Base-by-base conservation (phyloP, 305 asterid genomes). In the Nicotiana rustica region DNA sequence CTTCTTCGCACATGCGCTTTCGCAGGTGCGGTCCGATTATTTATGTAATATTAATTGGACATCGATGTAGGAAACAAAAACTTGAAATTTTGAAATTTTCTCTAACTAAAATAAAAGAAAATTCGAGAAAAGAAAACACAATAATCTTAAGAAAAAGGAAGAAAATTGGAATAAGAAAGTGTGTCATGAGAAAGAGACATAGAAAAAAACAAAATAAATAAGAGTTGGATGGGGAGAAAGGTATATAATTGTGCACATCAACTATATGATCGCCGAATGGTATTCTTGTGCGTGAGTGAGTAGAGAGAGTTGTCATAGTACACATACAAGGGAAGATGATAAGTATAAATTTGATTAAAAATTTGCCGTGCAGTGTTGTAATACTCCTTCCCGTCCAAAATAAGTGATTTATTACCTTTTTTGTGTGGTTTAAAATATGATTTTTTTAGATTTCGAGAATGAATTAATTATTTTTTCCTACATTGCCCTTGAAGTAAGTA, bases 171-270 rank as follows among this genome's bases (percentile, higher is more conserved):
- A 14, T 49, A 75, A 75, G 79, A 49, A 25, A 21, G 5, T 13
- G 60, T 73, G 79, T 75, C 79, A 49, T 49, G 18, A 75, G 79
- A 75, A 75, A 75, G 44, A 52, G 79, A 75, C 79, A 49, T 8
- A 21, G 5, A 8, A 49, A 75, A 75, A 25, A 75, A 75, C 61
- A 71, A 75, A 75, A 25, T 73, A 75, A 49, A 49, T 21, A 47
- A 47, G 79, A 49, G 79, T 75, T 49, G 21, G 64, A 49, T 49
- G 36, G 79, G 61, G 12, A 18, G 64, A 75, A 25, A 25, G 79
- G 79, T 29, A 14, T 75, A 75, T 75, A 75, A 49, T 49, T 75
- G 64, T 75, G 64, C 15, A 75, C 64, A 73, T 44, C 47, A 18
- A 75, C 64, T 47, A 13, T 13, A 25, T 49, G 44, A 49, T 75